Evolutionary conservation across 1,284 basidiomycete species (phyloP), one percentile per base, ranked within the genome.

Genomic region (Malassezia yamatoensis): DNA sequence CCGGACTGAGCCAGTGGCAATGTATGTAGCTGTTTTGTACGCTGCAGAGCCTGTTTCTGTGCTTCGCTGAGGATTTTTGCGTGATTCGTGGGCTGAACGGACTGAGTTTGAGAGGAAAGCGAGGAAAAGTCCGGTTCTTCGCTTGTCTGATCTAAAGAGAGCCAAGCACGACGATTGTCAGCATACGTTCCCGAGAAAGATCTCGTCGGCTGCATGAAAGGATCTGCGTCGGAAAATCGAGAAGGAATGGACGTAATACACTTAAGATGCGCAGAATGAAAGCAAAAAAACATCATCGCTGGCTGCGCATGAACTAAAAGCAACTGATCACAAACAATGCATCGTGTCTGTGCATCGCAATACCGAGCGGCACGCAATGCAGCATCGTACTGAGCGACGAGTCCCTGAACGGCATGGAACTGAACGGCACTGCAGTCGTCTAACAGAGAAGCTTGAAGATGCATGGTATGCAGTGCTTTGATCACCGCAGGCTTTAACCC

Each of bases 401-500:
- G 52, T n/a, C 63, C 58, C 40, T 58, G 51, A 0, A 56, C 60
- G 42, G 71, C 66, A 36, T 64, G 63, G n/a, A 59, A 48, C 32
- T 73, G 51, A 15, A 74, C 69, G 9, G 58, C 62, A 33, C 56
- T 50, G 57, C 70, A 72, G 6, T 69, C 69, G 18, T 68, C 59
- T 11, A 72, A 42, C 33, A 74, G 61, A 32, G 66, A 67, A 15
- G 79, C 77, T 68, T 82, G 81, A 4, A 96, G 77, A 66, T 94
- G 89, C 71, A 93, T 96, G 67, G 96, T 90, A 60, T 91, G 89
- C 49, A 99, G 76, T 54, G 98, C 96, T 80, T 94, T 96, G 78
- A 96, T 90, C 32, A 98, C 78, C 0, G 91, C 90, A 50, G 85
- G 83, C 73, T 94, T 91, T 54, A 99, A 80, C 0, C 91, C 93